Percentiles rank a stretch among this genome's conserved stretches.
phyloP scores from a whole-genome alignment of 2,329 filamentous ascomycete species.

The Aspergillus thermomutatus region DNA sequence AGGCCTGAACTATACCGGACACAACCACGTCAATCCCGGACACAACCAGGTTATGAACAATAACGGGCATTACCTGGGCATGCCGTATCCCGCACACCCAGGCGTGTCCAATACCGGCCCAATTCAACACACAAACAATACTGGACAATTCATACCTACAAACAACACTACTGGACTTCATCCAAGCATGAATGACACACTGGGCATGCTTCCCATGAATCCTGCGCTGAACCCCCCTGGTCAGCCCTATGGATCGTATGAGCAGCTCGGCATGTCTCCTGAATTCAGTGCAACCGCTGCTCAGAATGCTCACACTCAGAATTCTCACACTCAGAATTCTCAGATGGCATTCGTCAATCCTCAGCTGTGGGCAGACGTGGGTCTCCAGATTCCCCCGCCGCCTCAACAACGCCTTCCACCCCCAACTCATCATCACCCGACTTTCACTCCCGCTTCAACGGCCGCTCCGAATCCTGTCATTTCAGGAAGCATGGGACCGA shows the following conservation, averaged over 20 bases:
- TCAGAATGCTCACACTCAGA: not conserved
- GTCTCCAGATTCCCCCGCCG: not conserved
- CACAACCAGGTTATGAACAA: not conserved
- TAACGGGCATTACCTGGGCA: too few relatives aligned
- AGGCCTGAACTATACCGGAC: not conserved
- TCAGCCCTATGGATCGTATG: not conserved
- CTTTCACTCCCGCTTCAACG: not conserved
- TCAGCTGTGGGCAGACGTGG: not conserved
- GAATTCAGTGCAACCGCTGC: not conserved
- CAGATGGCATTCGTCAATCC: not conserved
- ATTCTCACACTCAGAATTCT: not conserved
- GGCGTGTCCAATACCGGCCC: not conserved
- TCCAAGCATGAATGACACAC: not conserved
- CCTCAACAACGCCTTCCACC: not conserved
- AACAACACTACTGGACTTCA: not conserved
- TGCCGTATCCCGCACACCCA: too few relatives aligned
- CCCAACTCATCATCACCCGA: not conserved
- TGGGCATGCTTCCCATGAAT: not conserved
- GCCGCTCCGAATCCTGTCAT: not conserved
- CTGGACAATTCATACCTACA: not conserved
- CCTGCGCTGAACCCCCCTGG: too few relatives aligned
- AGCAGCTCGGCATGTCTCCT: not conserved
- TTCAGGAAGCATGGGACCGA: not conserved
- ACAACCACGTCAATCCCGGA: too few relatives aligned
- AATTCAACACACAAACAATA: not conserved